phyloP scores from a whole-genome alignment of 164 flowering plant species.

The Vitis rotundifolia region DNA sequence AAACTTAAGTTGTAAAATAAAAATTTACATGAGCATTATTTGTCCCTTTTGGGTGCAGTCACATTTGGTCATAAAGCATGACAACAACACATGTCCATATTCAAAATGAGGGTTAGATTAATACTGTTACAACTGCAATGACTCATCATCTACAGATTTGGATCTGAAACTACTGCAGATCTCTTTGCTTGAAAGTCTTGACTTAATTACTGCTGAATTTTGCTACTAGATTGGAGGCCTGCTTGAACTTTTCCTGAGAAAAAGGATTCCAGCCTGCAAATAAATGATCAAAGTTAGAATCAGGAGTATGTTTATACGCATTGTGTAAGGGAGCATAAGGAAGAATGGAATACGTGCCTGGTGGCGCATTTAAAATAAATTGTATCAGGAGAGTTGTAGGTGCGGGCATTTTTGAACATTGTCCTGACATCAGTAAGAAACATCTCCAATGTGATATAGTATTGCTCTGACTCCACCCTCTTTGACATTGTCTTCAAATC shows the following conservation, averaged over 20 bases:
- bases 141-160: no score
- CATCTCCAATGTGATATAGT: conserved; percentile 96
- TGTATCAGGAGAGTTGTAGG: conserved; percentile 94
- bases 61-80: no score
- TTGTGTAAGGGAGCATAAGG: not conserved
- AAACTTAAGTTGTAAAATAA: no score
- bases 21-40: no score
- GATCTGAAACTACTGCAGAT: no score
- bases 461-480: conserved; percentile 91
- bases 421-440: conserved; percentile 88
- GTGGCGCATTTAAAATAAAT: conserved; percentile 91
- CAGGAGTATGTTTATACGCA: not conserved
- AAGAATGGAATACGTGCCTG: conserved; percentile 39
- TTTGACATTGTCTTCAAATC: conserved; percentile 92
- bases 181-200: no score
- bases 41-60: no score
- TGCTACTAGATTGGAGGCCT: conserved; percentile 61
- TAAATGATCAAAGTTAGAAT: not conserved
- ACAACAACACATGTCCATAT: no score
- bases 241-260: conserved; percentile 73
- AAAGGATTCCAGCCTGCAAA: conserved; percentile 70
- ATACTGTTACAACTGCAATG: no score
- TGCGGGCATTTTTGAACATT: conserved; percentile 90
- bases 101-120: no score
- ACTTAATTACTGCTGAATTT: conserved; percentile 44